Base-by-base conservation (phyloP, 2,329 filamentous ascomycete species). In the Pseudopithomyces chartarum region DNA sequence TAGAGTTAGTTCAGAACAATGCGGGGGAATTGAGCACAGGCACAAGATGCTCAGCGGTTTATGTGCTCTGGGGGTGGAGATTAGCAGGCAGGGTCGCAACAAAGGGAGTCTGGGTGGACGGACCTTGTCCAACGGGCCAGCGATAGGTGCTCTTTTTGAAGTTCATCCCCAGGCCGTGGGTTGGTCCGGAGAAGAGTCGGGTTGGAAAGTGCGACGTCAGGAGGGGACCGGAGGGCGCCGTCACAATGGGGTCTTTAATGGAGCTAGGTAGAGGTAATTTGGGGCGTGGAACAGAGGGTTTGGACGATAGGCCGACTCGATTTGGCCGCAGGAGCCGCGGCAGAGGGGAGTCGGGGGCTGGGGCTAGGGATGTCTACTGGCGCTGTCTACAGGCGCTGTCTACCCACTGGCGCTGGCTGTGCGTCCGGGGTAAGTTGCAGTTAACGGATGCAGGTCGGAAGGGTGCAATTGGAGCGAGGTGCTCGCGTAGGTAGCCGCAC, bases 121-220 rank as follows among this genome's bases (percentile, higher is more conserved):
- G 26, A 58, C 56, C 56, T 73, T 78, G 77, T 78, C 77, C 77
- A 43, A 78, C 75, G 60, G 76, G 76, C 76, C 77, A 79, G 67
- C 77, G 74, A 58, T 73, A 75, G 48, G 61, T 70, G 60, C 75
- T 58, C 67, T 75, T 75, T 61, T 77, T 78, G 66, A 77, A 78
- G 65, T 77, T 77, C 76, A 78, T 77, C 54, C 73, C 73, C 67
- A 65, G 59, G 52, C 49, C 39, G 44, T 54, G 50, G 15, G 22
- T 7, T 23, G 39, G 33, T 15, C 47, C 43, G 36, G 17, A 34
- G 53, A 19, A 54, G 7, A 5, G 38, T 22, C 32, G 55, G 26
- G 49, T 39, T 40, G 54, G 47, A 47, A 33, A 55, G 55, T 56
- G 56, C 46, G 54, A 54, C 52, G 57, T 56, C 40, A 56, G 52